Evolutionary conservation across 2,329 filamentous ascomycete species (phyloP).

Genomic region (Pyrenochaeta sp.): DNA sequence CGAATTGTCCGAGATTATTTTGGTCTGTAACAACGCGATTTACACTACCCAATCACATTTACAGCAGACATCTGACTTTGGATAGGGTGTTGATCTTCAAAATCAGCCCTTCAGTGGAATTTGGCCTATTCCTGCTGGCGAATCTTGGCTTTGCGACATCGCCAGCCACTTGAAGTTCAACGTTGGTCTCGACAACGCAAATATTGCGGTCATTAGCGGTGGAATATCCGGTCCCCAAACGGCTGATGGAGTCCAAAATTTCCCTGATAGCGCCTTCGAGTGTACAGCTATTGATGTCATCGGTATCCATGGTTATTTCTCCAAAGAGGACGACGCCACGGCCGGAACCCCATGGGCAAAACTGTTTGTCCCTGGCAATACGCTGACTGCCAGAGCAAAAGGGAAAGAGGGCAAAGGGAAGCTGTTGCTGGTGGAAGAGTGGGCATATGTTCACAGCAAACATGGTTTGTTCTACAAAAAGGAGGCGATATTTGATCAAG

Average conservation of each 20-base stretch:
- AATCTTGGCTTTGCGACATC: conserved; percentile 47
- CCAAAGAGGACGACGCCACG: conserved; percentile 28
- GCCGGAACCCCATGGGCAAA: conserved; percentile 46
- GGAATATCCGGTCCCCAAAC: conserved; percentile 43
- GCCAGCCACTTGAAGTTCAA: conserved; percentile 42
- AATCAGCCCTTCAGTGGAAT: conserved; percentile 47
- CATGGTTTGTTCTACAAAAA: conserved; percentile 41
- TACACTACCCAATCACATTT: not conserved
- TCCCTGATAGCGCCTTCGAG: conserved; percentile 42
- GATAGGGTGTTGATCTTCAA: conserved; percentile 46
- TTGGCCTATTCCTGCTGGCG: conserved; percentile 44
- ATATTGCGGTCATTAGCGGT: conserved; percentile 48
- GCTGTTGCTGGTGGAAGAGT: conserved; percentile 46
- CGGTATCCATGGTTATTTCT: conserved; percentile 45
- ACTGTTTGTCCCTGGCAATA: conserved; percentile 45
- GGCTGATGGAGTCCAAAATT: conserved; percentile 36
- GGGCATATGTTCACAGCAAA: conserved; percentile 38
- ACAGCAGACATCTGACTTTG: conserved; percentile 1
- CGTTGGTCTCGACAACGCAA: conserved; percentile 32
- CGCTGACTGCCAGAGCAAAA: conserved; percentile 36
- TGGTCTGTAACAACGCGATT: conserved; percentile 25
- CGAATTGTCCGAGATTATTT: conserved; percentile 40
- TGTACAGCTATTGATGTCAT: conserved; percentile 46
- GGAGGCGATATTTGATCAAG: conserved; percentile 45
- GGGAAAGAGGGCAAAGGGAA: conserved; percentile 36